Conservation (phyloP, 805 yeast genomes). For the Spathaspora arborariae region DNA sequence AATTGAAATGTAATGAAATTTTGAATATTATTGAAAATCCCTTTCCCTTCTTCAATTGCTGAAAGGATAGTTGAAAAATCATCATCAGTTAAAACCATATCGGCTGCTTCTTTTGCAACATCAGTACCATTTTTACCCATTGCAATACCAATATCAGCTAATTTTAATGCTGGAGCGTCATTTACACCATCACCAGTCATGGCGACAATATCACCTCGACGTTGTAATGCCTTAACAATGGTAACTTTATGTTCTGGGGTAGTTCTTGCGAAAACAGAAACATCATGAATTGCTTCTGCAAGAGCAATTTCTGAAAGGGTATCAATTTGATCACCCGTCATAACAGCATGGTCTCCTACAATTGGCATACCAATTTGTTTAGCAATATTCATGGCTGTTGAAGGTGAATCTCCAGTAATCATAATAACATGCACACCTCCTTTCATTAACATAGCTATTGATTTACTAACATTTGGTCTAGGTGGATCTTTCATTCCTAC, state of each 20-base stretch:
- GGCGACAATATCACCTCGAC: constrained; percentile 92
- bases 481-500: constrained; percentile 99
- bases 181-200: constrained; percentile 99
- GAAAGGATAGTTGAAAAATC: constrained; percentile 90
- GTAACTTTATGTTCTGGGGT: constrained; percentile 91
- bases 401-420: constrained; percentile 95
- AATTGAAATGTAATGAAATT: constrained; percentile 92
- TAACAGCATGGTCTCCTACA: constrained; percentile 59
- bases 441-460: constrained; percentile 70
- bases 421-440: constrained; percentile 98
- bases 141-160: constrained; percentile 94
- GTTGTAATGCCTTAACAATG: constrained; percentile 85
- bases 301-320: constrained; percentile 67
- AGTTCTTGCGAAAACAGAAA: constrained; percentile 90
- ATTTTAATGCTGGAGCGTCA: constrained; percentile 96
- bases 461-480: constrained; percentile 74
- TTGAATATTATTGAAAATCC: constrained; percentile 93
- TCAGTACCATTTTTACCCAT: constrained; percentile 96
- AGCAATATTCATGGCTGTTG: constrained; percentile 83
- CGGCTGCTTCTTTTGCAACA: constrained; percentile 98
- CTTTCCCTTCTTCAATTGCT: constrained; percentile 97
- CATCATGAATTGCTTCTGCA: constrained; percentile 72
- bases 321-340: constrained; percentile 84
- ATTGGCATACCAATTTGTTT: constrained; percentile 86
- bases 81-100: constrained; percentile 95